These are phyloP conservation scores for Debaryomyces robertsiae DNA, from an alignment of 1,139 yeast genomes.

Conservation along the genomic window DNA sequence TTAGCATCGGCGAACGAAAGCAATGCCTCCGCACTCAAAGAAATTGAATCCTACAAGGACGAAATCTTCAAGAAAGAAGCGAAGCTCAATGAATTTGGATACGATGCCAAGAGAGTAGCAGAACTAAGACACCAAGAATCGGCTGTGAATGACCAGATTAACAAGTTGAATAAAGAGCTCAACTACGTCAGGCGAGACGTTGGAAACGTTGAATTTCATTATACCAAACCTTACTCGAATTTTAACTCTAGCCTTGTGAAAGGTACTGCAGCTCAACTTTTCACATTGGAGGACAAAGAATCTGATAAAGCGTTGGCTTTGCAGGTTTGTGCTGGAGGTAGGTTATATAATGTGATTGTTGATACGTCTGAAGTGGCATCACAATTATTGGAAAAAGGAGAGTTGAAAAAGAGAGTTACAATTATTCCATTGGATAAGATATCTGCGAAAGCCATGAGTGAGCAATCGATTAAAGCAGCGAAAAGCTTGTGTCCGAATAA, in stretches of 20 bases:
- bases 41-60: conserved; percentile 46
- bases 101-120: conserved; percentile 51
- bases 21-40: conserved; percentile 41
- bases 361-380: conserved; percentile 86
- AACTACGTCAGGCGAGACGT: conserved; percentile 64
- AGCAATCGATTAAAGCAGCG: conserved; percentile 55
- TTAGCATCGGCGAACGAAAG: conserved; percentile 58
- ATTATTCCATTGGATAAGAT: conserved; percentile 92
- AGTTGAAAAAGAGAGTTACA: conserved; percentile 79
- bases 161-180: conserved; percentile 48
- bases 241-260: conserved; percentile 68
- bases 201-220: conserved; percentile 76
- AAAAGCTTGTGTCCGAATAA: conserved; percentile 74
- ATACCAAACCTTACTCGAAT: conserved; percentile 61
- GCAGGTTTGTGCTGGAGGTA: conserved; percentile 93
- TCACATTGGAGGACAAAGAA: conserved; percentile 61
- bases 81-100: conserved; percentile 59
- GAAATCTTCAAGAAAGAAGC: conserved; percentile 43
- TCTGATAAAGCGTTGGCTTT: conserved; percentile 75
- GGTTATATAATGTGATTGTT: conserved; percentile 87
- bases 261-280: conserved; percentile 90
- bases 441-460: conserved; percentile 53
- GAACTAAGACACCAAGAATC: conserved; percentile 50
- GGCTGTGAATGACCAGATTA: conserved; percentile 28
- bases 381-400: conserved; percentile 75